A percentile compares a stretch with the other conserved stretches of the same genome.
Evolutionary conservation across 805 yeast species (phyloP).

Genomic region (Candida endomychidarum): DNA sequence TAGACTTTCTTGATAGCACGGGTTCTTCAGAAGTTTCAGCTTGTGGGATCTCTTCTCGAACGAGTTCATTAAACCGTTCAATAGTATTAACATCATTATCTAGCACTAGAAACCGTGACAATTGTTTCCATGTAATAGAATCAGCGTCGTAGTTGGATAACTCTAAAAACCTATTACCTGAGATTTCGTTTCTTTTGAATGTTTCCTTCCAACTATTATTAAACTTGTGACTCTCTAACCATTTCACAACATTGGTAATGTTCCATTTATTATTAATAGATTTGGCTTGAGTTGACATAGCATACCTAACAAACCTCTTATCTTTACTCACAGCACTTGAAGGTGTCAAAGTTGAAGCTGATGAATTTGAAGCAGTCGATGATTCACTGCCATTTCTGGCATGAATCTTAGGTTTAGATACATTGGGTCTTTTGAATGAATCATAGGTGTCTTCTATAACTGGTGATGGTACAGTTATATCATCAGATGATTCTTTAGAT

Average conservation of each 20-base stretch:
- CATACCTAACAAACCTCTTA: constrained; percentile 42
- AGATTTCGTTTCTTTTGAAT: constrained; percentile 56
- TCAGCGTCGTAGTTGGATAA: constrained; percentile 62
- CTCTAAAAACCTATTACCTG: constrained; percentile 63
- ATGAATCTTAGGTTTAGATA: constrained; percentile 8
- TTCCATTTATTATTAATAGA: constrained; percentile 59
- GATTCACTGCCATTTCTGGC: constrained; percentile 36
- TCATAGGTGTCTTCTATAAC: background rate
- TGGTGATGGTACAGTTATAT: background rate
- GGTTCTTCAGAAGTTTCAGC: constrained; percentile 8
- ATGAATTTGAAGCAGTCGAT: constrained; percentile 30
- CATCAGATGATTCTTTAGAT: background rate
- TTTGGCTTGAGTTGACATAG: constrained; percentile 37
- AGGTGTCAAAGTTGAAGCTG: constrained; percentile 30
- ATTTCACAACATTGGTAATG: constrained; percentile 57
- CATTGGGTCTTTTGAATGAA: background rate
- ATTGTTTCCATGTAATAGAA: constrained; percentile 47
- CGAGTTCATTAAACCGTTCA: constrained; percentile 42
- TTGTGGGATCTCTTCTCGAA: constrained; percentile 18
- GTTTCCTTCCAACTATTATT: constrained; percentile 71
- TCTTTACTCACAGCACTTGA: constrained; percentile 32
- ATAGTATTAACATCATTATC: constrained; percentile 52
- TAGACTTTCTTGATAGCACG: constrained; percentile 26
- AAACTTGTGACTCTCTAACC: constrained; percentile 71
- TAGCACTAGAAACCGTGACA: constrained; percentile 31